phyloP scores from a whole-genome alignment of 2,329 filamentous ascomycete genomes.

The Salinomyces thailandicus region DNA sequence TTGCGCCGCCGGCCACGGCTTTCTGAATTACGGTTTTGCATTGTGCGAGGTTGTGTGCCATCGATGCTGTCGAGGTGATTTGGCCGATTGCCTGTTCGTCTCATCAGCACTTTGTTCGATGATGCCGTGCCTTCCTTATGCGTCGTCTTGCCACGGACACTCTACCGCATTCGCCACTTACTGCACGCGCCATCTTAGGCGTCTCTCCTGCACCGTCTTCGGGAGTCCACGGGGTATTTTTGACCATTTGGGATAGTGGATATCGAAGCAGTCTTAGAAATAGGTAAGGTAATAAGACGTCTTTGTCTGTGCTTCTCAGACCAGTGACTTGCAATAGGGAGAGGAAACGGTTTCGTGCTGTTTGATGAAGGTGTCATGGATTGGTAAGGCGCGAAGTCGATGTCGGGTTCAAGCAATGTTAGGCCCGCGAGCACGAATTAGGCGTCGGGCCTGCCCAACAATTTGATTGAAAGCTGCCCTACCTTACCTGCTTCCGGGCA shows the following conservation, averaged over 20 bases:
- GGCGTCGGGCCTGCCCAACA: neutral
- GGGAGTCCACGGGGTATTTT: conserved; percentile 7
- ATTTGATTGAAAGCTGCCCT: conserved; percentile 1
- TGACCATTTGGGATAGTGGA: too few species aligned
- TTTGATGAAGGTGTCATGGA: neutral
- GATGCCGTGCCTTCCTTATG: neutral
- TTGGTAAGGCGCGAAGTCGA: neutral
- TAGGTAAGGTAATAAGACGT: neutral
- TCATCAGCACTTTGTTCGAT: conserved; percentile 1
- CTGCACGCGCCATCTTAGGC: conserved; percentile 19
- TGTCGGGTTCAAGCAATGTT: neutral
- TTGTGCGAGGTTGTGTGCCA: conserved; percentile 68
- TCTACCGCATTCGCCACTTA: conserved; percentile 4
- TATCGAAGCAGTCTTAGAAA: neutral
- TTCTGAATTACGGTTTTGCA: conserved; percentile 62
- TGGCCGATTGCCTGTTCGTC: conserved; percentile 71
- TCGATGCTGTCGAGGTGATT: conserved; percentile 71
- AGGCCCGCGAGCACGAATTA: neutral
- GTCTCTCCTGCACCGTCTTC: neutral
- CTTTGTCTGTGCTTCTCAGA: too few species aligned
- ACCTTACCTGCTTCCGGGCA: too few species aligned
- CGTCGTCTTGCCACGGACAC: neutral
- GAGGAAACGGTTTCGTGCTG: neutral
- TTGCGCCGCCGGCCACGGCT: conserved; percentile 65
- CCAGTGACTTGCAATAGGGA: neutral